Base-by-base conservation (phyloP, 352 stramenopile genomes). In the Phytophthora sp. region DNA sequence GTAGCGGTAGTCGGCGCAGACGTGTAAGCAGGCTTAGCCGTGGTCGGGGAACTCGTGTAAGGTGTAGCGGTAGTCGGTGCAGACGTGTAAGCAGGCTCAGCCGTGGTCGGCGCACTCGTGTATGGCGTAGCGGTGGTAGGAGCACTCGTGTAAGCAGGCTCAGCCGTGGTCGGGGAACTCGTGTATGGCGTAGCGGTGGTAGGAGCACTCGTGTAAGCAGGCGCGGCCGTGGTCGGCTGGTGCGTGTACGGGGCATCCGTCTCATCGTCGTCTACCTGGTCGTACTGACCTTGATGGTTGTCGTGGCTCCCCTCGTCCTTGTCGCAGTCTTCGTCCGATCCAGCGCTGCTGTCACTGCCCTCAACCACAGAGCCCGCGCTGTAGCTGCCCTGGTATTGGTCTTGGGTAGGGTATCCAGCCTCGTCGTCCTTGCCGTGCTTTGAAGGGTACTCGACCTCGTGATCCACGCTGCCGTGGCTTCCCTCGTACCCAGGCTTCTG, bases 381-480 rank as follows among this genome's bases (percentile, higher is more conserved):
- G 32, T 68, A 53, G 51, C 43, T 62, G 20, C 35, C 34, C 3
- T 62, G 13, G 28, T 70, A 46, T n/a, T 53, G 27, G 17, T 37
- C 46, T 17, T 55, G 20, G 0, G 41, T 54, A 7, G 51, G 32
- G 12, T 66, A 52, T 21, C 9, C 58, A 27, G 10, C 21, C 11
- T 39, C 24, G n/a, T 17, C 11, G 15, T 24, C 21, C 37, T 51
- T 20, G 12, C 35, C 51, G 21, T 28, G 18, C 15, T 31, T 53
- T 4, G 43, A 48, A 1, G 54, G 27, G 32, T 62, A 62, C 12
- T 59, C 1, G 3, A 15, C 10, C 9, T 21, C 39, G n/a, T 57
- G 15, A 9, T 41, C 37, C 24, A 32, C 17, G 8, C 21, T 32
- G 44, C 43, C 28, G n/a, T 49, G 32, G 23, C 31, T 62, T 12